Conservation (phyloP, 2,329 filamentous ascomycete species). For the Dothiorella sarmentorum region DNA sequence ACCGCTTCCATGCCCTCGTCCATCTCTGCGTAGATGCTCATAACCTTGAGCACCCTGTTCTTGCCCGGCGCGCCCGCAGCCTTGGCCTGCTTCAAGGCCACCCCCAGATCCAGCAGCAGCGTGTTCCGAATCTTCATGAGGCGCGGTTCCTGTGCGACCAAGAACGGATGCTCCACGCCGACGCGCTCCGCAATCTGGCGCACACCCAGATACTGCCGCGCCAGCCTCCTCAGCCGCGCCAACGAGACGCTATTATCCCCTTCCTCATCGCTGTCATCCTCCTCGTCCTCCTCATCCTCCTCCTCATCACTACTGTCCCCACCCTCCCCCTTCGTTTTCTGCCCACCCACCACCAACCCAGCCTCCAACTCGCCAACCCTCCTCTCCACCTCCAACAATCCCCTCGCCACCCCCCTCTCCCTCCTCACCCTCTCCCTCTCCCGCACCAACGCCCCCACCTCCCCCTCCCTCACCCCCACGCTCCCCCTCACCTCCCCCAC, state of each 20-base stretch:
- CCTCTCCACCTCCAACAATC: constrained; percentile 65
- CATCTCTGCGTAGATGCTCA: constrained; percentile 60
- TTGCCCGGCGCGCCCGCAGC: constrained; percentile 37
- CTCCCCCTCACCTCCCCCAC: constrained; percentile 68
- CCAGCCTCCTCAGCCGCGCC: constrained; percentile 52
- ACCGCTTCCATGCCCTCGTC: constrained; percentile 59
- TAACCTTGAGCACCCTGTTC: constrained; percentile 51
- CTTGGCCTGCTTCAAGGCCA: constrained; percentile 58
- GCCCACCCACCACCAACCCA: constrained; percentile 53
- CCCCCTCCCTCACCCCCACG: constrained; percentile 61
- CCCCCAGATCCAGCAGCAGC: constrained; percentile 62
- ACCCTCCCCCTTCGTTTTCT: constrained; percentile 26
- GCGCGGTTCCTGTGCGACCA: constrained; percentile 55
- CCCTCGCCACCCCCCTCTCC: constrained; percentile 60
- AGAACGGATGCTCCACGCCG: constrained; percentile 60
- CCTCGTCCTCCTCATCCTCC: constrained; percentile 34
- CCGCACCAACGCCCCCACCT: constrained; percentile 60
- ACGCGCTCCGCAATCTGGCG: constrained; percentile 50
- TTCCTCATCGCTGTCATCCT: constrained; percentile 32
- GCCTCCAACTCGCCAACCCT: constrained; percentile 62
- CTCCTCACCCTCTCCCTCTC: constrained; percentile 68
- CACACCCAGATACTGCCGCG: constrained; percentile 57
- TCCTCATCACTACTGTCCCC: constrained; percentile 30
- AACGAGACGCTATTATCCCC: constrained; percentile 30
- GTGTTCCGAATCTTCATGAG: constrained; percentile 59